A percentile compares a stretch with the other conserved stretches of the same genome.
Conservation (phyloP, 208 protist genomes). For the Trichomonas gallinae region DNA sequence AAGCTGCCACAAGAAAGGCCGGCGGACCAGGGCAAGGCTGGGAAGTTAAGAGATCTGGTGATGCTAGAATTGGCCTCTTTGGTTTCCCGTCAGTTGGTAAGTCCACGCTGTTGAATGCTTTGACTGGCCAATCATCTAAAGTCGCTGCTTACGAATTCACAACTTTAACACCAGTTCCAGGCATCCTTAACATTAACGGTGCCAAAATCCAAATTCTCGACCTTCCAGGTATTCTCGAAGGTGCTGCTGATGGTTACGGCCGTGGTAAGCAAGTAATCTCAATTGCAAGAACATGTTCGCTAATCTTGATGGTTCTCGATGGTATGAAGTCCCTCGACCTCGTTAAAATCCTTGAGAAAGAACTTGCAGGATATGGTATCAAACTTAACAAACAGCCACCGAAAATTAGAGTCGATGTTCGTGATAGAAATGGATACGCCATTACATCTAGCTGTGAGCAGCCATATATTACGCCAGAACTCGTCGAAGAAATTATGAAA, state of each 20-base stretch:
- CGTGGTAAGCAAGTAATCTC: conserved; percentile 58
- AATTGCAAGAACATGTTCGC: conserved; percentile 76
- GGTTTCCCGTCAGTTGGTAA: conserved; percentile 89
- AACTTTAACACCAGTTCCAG: conserved; percentile 94
- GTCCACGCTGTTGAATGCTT: conserved; percentile 81
- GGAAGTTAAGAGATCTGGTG: conserved; percentile 45
- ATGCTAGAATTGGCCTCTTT: conserved; percentile 63
- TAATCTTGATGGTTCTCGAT: conserved; percentile 92
- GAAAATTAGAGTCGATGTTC: conserved; percentile 74
- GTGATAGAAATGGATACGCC: conserved; percentile 65
- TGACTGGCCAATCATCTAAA: conserved; percentile 81
- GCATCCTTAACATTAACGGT: conserved; percentile 47
- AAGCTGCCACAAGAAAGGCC: not conserved
- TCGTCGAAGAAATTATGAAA: conserved; percentile 49
- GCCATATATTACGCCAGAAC: conserved; percentile 28
- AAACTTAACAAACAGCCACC: conserved; percentile 75
- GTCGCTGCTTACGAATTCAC: conserved; percentile 78
- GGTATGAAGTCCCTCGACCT: conserved; percentile 66
- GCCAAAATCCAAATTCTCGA: conserved; percentile 85
- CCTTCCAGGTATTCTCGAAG: conserved; percentile 95
- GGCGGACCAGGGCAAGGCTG: not conserved
- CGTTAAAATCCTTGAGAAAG: conserved; percentile 66
- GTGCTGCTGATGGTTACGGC: conserved; percentile 78
- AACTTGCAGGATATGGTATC: conserved; percentile 80
- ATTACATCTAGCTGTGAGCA: conserved; percentile 24